Conservation (phyloP, 2,329 filamentous ascomycete species). For the Neoscytalidium dimidiatum region DNA sequence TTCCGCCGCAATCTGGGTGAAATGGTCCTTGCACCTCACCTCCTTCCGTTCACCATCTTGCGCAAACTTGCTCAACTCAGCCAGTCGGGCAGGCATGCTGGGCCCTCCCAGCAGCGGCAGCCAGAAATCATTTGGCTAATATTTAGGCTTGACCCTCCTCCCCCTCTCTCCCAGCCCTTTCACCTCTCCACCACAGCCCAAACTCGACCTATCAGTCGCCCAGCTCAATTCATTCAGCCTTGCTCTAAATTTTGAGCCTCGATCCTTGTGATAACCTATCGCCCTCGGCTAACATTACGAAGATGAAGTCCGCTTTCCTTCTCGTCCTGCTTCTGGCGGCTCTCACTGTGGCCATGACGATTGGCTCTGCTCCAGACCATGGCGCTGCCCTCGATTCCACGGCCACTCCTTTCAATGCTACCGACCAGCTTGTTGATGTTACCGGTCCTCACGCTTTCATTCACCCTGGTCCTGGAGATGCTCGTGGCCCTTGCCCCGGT, state of each 20-base stretch:
- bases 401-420: neutral
- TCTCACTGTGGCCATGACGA: neutral
- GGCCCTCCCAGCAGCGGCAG: neutral
- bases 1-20: neutral
- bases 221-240: no score
- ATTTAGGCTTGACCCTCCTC: neutral
- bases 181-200: neutral
- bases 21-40: neutral
- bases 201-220: no score
- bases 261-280: no score
- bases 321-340: neutral
- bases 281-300: no score
- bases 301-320: neutral
- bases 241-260: no score
- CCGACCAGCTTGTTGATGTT: neutral
- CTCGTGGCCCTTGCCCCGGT: constrained; percentile 8
- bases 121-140: no score
- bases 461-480: neutral
- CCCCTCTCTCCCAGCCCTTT: no score
- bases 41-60: neutral
- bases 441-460: neutral
- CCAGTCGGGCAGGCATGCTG: neutral
- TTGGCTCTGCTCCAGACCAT: neutral
- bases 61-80: constrained; percentile 4
- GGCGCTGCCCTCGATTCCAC: neutral